Base-by-base conservation (phyloP, 331 rosid species). In the Telfairia occidentalis region DNA sequence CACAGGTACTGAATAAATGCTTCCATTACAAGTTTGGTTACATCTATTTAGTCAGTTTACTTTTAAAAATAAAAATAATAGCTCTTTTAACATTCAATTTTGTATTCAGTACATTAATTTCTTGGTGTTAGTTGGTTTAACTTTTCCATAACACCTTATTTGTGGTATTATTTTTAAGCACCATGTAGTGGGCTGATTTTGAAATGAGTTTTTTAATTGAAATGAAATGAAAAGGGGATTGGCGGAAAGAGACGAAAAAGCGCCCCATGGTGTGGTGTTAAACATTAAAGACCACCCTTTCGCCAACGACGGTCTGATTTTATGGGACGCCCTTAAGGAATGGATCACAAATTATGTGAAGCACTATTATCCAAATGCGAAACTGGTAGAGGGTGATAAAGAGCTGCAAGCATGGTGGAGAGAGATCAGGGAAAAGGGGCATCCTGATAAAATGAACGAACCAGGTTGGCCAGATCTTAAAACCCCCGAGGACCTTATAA, bases 401-500 rank as follows among this genome's bases (percentile, higher is more conserved):
- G 85, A 82, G 55, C 72, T 82, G 5, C 71, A 78, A 4, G 35
- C 80, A 5, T 79, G 83, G 85, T 78, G 73, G 71, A 10, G 10
- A 1, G 82, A 75, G 24, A 37, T 60, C 5, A 74, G 42, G 69
- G 55, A 59, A 34, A 67, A 23, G 19, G 85, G 83, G 3, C 85
- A 82, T 61, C 78, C 76, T 0, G 85, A 82, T 43, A 77, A 59
- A 0, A 6, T 19, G 21, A 26, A 76, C 0, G 67, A 60, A 60
- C 21, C 12, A 3, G 80, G 79, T 11, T 82, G 85, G 85, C 81
- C 83, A 0, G 16, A 11, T 24, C 43, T 82, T 0, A 18, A 70
- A 1, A 79, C 79, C 42, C 55, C 73, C 1, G 67, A 79, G 0
- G 78, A 82, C 49, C 73, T 79, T 0, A 38, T 19, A 52, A 21